Conservation (phyloP, 352 stramenopile species). For the Pythium rhizo-oryzae region DNA sequence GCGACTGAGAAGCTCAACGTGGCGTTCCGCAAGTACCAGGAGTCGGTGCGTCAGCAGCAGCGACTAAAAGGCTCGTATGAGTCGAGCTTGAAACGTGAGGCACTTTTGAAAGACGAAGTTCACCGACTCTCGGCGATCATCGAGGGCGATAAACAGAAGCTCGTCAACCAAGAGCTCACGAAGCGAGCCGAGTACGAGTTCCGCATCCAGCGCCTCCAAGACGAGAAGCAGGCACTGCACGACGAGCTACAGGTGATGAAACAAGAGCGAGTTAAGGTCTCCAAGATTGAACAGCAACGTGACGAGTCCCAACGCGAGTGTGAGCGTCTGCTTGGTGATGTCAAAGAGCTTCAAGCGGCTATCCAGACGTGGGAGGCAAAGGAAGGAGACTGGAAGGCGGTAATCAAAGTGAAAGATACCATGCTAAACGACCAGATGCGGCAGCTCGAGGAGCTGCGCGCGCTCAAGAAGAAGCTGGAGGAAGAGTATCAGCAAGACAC, state of each 20-base stretch:
- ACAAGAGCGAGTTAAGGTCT: constrained; percentile 25
- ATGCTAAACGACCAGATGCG: constrained; percentile 69
- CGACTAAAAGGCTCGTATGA: constrained; percentile 53
- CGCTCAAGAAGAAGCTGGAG: constrained; percentile 36
- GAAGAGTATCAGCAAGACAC: constrained; percentile 55
- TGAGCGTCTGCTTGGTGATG: constrained; percentile 29
- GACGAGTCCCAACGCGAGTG: constrained; percentile 31
- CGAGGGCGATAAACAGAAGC: constrained; percentile 50
- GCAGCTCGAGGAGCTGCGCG: constrained; percentile 51
- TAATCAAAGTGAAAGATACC: constrained; percentile 70
- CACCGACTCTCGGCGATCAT: constrained; percentile 49
- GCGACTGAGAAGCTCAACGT: constrained; percentile 45
- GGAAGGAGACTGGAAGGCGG: constrained; percentile 56
- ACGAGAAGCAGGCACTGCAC: constrained; percentile 35
- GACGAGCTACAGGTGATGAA: constrained; percentile 33
- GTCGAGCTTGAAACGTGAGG: constrained; percentile 52
- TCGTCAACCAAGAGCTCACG: constrained; percentile 49
- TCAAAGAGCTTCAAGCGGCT: constrained; percentile 31
- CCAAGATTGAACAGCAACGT: constrained; percentile 28
- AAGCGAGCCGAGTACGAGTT: constrained; percentile 49
- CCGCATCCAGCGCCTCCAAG: constrained; percentile 36
- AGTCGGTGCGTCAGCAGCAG: constrained; percentile 36
- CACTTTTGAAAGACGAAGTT: constrained; percentile 40
- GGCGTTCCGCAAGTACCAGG: constrained; percentile 52
- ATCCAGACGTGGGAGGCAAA: constrained; percentile 37